Conservation (phyloP, 1,284 basidiomycete species). For the Tilletia setariae region DNA sequence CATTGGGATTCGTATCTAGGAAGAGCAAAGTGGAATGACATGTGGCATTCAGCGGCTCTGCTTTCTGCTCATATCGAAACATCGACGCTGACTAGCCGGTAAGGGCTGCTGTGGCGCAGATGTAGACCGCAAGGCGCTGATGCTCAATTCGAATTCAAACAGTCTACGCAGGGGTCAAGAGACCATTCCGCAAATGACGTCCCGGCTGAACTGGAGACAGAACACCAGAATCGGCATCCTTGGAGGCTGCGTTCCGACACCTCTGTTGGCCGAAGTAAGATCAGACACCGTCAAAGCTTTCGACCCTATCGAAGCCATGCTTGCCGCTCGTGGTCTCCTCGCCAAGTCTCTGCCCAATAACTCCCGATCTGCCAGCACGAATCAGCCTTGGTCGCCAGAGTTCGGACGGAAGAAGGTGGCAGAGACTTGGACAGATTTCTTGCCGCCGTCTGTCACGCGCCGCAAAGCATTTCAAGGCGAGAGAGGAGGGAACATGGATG, state of each 20-base stretch:
- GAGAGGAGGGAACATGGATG: neutral
- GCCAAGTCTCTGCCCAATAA: neutral
- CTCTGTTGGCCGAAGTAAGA: slow-evolving; percentile 26
- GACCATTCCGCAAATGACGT: slow-evolving; percentile 30
- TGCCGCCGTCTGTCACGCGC: neutral
- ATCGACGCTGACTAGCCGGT: slow-evolving; percentile 37
- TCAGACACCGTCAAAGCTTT: neutral
- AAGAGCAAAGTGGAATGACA: slow-evolving; percentile 26
- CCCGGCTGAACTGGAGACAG: slow-evolving; percentile 44
- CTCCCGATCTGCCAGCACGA: neutral
- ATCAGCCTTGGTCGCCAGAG: slow-evolving; percentile 1
- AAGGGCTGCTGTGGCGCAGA: neutral
- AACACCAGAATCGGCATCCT: slow-evolving; percentile 46
- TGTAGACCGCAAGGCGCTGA: too few relatives aligned
- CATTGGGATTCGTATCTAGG: neutral
- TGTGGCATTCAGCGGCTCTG: slow-evolving; percentile 39
- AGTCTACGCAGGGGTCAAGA: slow-evolving; percentile 31
- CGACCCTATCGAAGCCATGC: slow-evolving; percentile 43
- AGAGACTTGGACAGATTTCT: slow-evolving; percentile 27
- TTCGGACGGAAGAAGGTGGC: slow-evolving; percentile 1
- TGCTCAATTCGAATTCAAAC: too few relatives aligned
- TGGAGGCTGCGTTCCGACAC: slow-evolving; percentile 41
- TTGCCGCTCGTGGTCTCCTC: slow-evolving; percentile 37
- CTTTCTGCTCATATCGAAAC: slow-evolving; percentile 44
- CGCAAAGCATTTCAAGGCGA: neutral